A percentile compares a stretch with the other conserved stretches of the same genome.
These are phyloP conservation scores for Fusarium sulawesiense DNA, from an alignment of 2,329 filamentous ascomycete genomes.

Conservation along the genomic window DNA sequence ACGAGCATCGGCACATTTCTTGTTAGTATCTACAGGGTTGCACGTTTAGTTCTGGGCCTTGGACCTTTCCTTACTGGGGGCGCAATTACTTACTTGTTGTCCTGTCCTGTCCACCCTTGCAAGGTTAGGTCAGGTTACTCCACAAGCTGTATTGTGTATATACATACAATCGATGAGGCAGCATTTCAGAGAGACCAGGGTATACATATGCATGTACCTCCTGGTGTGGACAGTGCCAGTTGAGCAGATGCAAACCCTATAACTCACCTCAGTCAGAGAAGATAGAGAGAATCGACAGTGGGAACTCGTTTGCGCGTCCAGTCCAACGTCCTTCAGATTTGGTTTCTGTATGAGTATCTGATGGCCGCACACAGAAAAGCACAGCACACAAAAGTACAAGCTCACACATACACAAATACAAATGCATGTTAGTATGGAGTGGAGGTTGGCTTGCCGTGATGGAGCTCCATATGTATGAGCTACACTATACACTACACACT, in stretches of 20 bases:
- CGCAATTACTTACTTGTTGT: slow-evolving; percentile 14
- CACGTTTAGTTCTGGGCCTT: slow-evolving; percentile 24
- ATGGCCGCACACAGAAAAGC: slow-evolving; percentile 31
- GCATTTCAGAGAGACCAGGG: slow-evolving; percentile 20
- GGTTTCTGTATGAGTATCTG: slow-evolving; percentile 27
- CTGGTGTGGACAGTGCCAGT: slow-evolving; percentile 22
- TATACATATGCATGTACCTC: slow-evolving; percentile 28
- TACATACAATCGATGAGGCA: slow-evolving; percentile 21
- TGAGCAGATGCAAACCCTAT: slow-evolving; percentile 10
- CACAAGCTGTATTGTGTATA: slow-evolving; percentile 22
- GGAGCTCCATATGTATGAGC: slow-evolving; percentile 1
- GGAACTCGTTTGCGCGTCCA: slow-evolving; percentile 35
- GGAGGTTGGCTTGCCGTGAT: slow-evolving; percentile 32
- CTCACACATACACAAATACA: slow-evolving; percentile 41
- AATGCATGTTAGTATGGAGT: slow-evolving; percentile 28
- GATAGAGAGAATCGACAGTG: slow-evolving; percentile 5
- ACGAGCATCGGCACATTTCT: slow-evolving; percentile 35
- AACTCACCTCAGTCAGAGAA: slow-evolving; percentile 20
- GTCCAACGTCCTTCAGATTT: slow-evolving; percentile 19
- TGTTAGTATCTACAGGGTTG: slow-evolving; percentile 29
- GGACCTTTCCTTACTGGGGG: slow-evolving; percentile 15
- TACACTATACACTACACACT: slow-evolving; percentile 10
- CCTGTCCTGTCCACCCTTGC: slow-evolving; percentile 17
- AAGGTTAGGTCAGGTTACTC: slow-evolving; percentile 31
- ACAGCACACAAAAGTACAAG: slow-evolving; percentile 40